Evolutionary conservation across 23 red algal species (phyloP).

Genomic region (Gracilaria domingensis): DNA sequence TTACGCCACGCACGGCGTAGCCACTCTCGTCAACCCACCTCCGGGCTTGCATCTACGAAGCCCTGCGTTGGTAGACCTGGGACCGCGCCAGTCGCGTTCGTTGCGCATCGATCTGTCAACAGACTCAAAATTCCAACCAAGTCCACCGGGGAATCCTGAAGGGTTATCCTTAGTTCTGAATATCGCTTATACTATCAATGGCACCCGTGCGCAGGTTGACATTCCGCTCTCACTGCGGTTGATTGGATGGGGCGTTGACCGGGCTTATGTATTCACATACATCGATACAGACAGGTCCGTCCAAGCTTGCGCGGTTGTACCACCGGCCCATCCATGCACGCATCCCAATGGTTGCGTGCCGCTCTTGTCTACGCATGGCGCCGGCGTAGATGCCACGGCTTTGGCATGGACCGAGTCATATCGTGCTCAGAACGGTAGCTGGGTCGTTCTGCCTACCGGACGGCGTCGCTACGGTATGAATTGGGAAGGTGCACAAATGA

Average conservation of each 20-base stretch:
- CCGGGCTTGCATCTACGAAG: constrained; percentile 11
- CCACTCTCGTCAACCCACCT: constrained; percentile 13
- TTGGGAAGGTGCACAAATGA: constrained; percentile 70
- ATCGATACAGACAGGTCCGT: constrained; percentile 49
- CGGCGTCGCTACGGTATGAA: constrained; percentile 56
- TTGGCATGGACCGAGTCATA: constrained; percentile 68
- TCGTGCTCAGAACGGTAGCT: constrained; percentile 52
- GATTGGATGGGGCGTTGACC: constrained; percentile 20
- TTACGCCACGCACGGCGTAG: constrained; percentile 21
- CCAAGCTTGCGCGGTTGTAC: constrained; percentile 55
- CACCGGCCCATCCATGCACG: constrained; percentile 38
- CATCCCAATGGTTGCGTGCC: constrained; percentile 41
- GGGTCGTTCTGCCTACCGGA: constrained; percentile 63
- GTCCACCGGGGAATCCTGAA: background rate
- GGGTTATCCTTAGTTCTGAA: constrained; percentile 2
- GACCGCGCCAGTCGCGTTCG: constrained; percentile 46
- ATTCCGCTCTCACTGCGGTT: constrained; percentile 29
- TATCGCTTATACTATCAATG: constrained; percentile 38
- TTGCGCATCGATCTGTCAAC: constrained; percentile 39
- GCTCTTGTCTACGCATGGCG: constrained; percentile 69
- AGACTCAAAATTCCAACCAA: constrained; percentile 7
- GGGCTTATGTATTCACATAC: constrained; percentile 51
- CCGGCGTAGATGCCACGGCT: constrained; percentile 56
- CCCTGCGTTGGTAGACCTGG: constrained; percentile 27
- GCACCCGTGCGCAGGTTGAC: background rate